Conservation (phyloP, 805 yeast species). For the Suhomyces prunicola region DNA sequence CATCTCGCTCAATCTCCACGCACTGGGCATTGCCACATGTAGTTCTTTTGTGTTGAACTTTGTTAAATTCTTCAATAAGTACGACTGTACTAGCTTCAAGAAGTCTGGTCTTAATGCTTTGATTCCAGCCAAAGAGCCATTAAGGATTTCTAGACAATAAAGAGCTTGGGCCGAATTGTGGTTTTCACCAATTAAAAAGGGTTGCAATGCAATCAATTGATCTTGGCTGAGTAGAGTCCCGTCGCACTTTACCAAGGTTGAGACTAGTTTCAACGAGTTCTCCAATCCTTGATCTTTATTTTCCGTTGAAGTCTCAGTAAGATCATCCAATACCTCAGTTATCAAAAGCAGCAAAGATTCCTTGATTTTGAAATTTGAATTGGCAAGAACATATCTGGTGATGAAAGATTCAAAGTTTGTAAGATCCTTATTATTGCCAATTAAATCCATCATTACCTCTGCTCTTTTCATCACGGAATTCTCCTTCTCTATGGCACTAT, state of each 20-base stretch:
- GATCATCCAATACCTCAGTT: constrained; percentile 32
- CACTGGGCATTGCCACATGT: constrained; percentile 70
- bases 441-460: constrained; percentile 38
- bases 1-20: constrained; percentile 53
- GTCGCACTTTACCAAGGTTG: constrained; percentile 53
- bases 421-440: constrained; percentile 37
- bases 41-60: constrained; percentile 59
- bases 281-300: constrained; percentile 18
- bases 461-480: constrained; percentile 8
- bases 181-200: constrained; percentile 52
- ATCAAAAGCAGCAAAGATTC: constrained; percentile 24
- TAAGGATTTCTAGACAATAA: constrained; percentile 54
- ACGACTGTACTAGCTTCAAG: constrained; percentile 45
- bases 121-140: constrained; percentile 43
- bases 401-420: constrained; percentile 48
- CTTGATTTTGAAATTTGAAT: constrained; percentile 15
- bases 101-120: constrained; percentile 50
- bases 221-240: constrained; percentile 58
- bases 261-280: constrained; percentile 46
- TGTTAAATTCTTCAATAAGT: constrained; percentile 55
- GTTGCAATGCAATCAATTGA: constrained; percentile 63
- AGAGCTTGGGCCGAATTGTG: constrained; percentile 42
- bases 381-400: constrained; percentile 39
- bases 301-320: constrained; percentile 23
- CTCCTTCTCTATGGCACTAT: background rate